phyloP scores from a whole-genome alignment of 495 filamentous ascomycete genomes.

The Thermochaetoides thermophila region DNA sequence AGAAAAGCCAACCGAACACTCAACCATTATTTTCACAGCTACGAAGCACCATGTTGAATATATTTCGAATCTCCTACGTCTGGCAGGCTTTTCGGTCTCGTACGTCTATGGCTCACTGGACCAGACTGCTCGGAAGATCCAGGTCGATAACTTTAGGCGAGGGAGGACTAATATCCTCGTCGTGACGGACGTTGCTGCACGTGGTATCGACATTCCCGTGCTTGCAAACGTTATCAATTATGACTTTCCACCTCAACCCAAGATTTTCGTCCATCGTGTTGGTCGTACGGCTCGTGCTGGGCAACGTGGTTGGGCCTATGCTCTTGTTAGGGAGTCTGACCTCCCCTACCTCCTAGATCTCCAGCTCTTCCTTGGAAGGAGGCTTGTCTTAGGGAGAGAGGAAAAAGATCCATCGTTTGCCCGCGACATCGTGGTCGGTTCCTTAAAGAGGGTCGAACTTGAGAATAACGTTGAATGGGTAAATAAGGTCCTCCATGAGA shows the following conservation, averaged over 20 bases:
- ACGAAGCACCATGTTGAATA: conserved; percentile 99
- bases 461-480: conserved; percentile 66
- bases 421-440: conserved; percentile 66
- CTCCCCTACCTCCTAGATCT: conserved; percentile 83
- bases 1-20: conserved; percentile 55
- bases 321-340: conserved; percentile 70
- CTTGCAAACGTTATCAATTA: conserved; percentile 98
- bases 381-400: conserved; percentile 52
- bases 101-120: conserved; percentile 89
- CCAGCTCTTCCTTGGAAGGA: conserved; percentile 82
- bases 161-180: conserved; percentile 82
- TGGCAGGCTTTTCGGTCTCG: conserved; percentile 74
- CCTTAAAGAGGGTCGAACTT: conserved; percentile 50
- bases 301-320: conserved; percentile 85
- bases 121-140: conserved; percentile 78
- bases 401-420: conserved; percentile 50
- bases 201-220: conserved; percentile 94
- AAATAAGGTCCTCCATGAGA: conserved; percentile 57
- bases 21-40: conserved; percentile 85
- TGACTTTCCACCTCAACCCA: conserved; percentile 92
- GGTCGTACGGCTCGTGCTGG: conserved; percentile 91
- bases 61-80: conserved; percentile 52
- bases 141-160: conserved; percentile 73
- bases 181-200: conserved; percentile 92
- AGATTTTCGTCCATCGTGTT: conserved; percentile 92